These are phyloP conservation scores for Russula emetica DNA, from an alignment of 768 basidiomycete genomes.

Conservation along the genomic window DNA sequence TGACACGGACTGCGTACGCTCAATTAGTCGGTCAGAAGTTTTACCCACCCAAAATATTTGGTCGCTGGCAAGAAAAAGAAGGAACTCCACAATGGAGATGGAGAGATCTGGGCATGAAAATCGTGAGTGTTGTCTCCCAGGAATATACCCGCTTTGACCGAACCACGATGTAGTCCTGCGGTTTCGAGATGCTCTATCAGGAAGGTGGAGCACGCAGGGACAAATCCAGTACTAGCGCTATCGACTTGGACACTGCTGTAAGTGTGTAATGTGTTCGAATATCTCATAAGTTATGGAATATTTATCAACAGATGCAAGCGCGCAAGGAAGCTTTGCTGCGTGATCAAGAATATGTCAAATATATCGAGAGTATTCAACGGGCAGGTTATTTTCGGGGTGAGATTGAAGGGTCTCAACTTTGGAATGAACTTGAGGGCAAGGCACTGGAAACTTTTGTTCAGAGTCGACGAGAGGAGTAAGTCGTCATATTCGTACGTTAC, in stretches of 20 bases:
- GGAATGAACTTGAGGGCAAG: constrained; percentile 68
- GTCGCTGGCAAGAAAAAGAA: constrained; percentile 60
- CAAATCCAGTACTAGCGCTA: constrained; percentile 36
- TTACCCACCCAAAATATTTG: constrained; percentile 86
- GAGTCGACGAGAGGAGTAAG: constrained; percentile 64
- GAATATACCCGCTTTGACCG: background rate
- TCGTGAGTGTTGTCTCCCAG: constrained; percentile 45
- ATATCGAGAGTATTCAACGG: constrained; percentile 58
- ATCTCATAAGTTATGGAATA: background rate
- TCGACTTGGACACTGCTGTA: constrained; percentile 47
- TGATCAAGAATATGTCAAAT: constrained; percentile 64
- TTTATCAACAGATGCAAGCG: constrained; percentile 49
- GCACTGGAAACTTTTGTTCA: constrained; percentile 66
- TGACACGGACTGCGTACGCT: constrained; percentile 92
- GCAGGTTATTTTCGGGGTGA: constrained; percentile 78
- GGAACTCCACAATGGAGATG: constrained; percentile 67
- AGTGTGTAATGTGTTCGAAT: constrained; percentile 27
- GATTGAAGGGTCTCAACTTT: constrained; percentile 68
- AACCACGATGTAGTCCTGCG: constrained; percentile 61
- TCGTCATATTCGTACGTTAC: constrained; percentile 18
- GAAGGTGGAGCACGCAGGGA: constrained; percentile 64
- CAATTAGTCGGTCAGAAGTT: constrained; percentile 90
- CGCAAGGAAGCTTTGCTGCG: constrained; percentile 63
- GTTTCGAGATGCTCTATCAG: constrained; percentile 95
- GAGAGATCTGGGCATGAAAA: constrained; percentile 89